phyloP scores from a whole-genome alignment of 179 eudicot species.

The Pouteria campechiana region DNA sequence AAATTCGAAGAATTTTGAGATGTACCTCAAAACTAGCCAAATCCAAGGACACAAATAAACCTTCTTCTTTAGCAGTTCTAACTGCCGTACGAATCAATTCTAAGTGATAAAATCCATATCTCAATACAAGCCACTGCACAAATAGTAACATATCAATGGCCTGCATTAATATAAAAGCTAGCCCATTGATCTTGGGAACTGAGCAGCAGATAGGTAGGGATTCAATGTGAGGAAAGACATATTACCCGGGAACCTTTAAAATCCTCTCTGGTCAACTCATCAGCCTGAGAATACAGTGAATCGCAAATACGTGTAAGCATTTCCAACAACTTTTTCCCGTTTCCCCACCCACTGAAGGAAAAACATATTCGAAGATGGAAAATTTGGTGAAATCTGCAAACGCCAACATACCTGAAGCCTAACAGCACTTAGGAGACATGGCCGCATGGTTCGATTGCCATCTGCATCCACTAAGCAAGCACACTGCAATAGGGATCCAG shows the following conservation, averaged over 20 bases:
- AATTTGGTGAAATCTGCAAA: background rate
- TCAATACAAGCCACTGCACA: slow-evolving; percentile 84
- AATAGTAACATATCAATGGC: background rate
- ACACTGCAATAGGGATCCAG: slow-evolving; percentile 37
- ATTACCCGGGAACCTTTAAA: slow-evolving; percentile 86
- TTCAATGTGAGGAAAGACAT: background rate
- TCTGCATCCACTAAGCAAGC: slow-evolving; percentile 85
- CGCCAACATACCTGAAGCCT: slow-evolving; percentile 96
- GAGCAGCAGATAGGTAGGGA: too few species aligned
- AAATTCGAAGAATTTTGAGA: background rate
- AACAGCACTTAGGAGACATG: slow-evolving; percentile 73
- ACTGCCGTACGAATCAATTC: slow-evolving; percentile 68
- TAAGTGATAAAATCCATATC: slow-evolving; percentile 65
- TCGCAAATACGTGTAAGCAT: background rate
- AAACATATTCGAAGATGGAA: background rate
- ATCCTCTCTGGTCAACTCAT: slow-evolving; percentile 55
- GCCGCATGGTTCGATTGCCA: slow-evolving; percentile 96
- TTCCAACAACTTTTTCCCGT: background rate
- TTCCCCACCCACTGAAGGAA: background rate
- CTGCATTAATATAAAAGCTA: background rate
- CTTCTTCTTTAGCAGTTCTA: slow-evolving; percentile 67
- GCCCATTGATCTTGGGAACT: too few species aligned
- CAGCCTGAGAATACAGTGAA: slow-evolving; percentile 35
- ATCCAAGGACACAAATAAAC: slow-evolving; percentile 70
- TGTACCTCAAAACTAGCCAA: slow-evolving; percentile 98